Conservation (phyloP, 164 flowering plant species). For the Litsea cubeba region DNA sequence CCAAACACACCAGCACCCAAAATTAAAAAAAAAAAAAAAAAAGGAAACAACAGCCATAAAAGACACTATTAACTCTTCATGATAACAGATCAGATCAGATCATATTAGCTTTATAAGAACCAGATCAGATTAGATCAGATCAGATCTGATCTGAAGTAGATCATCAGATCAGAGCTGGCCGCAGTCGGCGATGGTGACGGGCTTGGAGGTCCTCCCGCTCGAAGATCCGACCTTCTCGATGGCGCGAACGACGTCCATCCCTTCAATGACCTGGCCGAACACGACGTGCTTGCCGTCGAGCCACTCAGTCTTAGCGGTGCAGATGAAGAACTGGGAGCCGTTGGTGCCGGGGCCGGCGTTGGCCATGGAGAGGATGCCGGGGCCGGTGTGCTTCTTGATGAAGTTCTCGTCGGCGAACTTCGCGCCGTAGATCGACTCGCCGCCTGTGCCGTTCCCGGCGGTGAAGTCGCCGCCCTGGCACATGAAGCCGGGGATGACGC, state of each 20-base stretch:
- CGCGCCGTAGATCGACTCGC: slow-evolving; percentile 41
- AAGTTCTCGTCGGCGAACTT: slow-evolving; percentile 53
- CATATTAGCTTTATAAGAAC: not conserved
- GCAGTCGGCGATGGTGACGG: slow-evolving; percentile 34
- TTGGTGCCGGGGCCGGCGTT: slow-evolving; percentile 40
- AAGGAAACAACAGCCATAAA: no score
- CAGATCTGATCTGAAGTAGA: not conserved
- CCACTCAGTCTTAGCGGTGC: slow-evolving; percentile 37
- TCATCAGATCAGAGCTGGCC: slow-evolving; percentile 27
- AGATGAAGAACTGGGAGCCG: slow-evolving; percentile 48
- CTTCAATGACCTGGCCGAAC: slow-evolving; percentile 40
- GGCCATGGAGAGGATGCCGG: slow-evolving; percentile 48
- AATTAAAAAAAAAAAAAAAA: no score
- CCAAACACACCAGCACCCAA: no score
- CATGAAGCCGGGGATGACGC: slow-evolving; percentile 40
- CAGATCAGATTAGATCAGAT: not conserved
- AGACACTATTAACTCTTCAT: no score
- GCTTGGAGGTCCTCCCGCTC: slow-evolving; percentile 21
- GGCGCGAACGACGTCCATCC: slow-evolving; percentile 36
- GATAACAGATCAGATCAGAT: no score
- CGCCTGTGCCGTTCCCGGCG: slow-evolving; percentile 41
- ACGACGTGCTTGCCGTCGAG: slow-evolving; percentile 47
- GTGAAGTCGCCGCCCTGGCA: slow-evolving; percentile 51
- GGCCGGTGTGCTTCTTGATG: slow-evolving; percentile 44
- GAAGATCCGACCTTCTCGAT: slow-evolving; percentile 41